These are phyloP conservation scores for Wickerhamomyces sp. DNA, from an alignment of 1,139 yeast genomes.

Conservation along the genomic window DNA sequence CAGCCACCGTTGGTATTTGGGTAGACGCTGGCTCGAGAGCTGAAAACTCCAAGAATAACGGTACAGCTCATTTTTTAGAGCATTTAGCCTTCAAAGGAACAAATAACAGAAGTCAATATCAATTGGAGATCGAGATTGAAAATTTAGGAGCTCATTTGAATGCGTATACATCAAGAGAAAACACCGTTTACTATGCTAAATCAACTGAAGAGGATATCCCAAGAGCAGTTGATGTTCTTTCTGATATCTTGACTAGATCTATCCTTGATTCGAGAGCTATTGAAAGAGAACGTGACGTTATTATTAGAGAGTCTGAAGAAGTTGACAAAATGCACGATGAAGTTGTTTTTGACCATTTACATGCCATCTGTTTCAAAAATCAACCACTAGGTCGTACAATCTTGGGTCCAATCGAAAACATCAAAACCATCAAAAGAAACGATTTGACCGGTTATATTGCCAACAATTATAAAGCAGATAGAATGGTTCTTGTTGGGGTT, in stretches of 20 bases:
- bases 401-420: constrained; percentile 88
- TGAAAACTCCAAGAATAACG: constrained; percentile 76
- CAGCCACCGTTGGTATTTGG: constrained; percentile 93
- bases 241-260: constrained; percentile 86
- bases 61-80: constrained; percentile 96
- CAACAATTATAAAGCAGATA: constrained; percentile 88
- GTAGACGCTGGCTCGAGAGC: constrained; percentile 98
- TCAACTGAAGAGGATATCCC: constrained; percentile 78
- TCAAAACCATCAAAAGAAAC: constrained; percentile 67
- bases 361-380: constrained; percentile 82
- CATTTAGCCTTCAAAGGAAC: constrained; percentile 98
- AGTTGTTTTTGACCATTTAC: constrained; percentile 94
- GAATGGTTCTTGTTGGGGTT: constrained; percentile 96
- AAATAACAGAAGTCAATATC: constrained; percentile 69
- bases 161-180: constrained; percentile 96
- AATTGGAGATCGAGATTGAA: constrained; percentile 88
- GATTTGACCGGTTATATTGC: constrained; percentile 78
- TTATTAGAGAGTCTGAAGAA: constrained; percentile 93
- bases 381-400: constrained; percentile 98
- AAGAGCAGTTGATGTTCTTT: constrained; percentile 77
- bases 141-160: constrained; percentile 95
- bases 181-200: constrained; percentile 94
- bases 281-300: constrained; percentile 94
- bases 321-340: constrained; percentile 98
- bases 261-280: constrained; percentile 78